phyloP scores from a whole-genome alignment of 1,284 basidiomycete genomes.

The Rhodotorula sp. region DNA sequence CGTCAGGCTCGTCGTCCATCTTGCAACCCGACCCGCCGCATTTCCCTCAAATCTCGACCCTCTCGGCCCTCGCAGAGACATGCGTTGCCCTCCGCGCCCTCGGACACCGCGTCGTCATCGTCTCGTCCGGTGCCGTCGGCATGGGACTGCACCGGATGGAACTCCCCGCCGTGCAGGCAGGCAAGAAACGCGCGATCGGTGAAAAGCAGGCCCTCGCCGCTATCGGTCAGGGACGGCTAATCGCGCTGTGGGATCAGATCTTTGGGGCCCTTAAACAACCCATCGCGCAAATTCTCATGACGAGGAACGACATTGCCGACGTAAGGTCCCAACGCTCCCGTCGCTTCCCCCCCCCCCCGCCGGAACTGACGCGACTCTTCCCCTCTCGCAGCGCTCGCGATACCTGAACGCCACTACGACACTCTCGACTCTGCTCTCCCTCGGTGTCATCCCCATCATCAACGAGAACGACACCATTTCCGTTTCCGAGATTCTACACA shows the following conservation, averaged over 20 bases:
- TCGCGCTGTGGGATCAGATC: conserved; percentile 94
- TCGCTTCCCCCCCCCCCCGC: no score
- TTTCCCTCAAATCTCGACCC: conserved; percentile 80
- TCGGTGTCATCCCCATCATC: conserved; percentile 91
- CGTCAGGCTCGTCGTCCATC: conserved; percentile 83
- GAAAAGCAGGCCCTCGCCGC: conserved; percentile 93
- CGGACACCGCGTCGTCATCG: conserved; percentile 92
- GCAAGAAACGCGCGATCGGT: conserved; percentile 72
- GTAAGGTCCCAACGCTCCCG: conserved; percentile 55
- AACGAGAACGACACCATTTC: conserved; percentile 97
- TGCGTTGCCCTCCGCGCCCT: conserved; percentile 71
- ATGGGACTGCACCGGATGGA: conserved; percentile 91
- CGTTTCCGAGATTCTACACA: conserved; percentile 77
- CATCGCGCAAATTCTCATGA: conserved; percentile 91
- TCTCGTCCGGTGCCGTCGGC: conserved; percentile 93
- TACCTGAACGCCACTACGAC: conserved; percentile 94
- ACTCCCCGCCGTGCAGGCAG: conserved; percentile 49
- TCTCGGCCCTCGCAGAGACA: conserved; percentile 89
- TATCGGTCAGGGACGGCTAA: conserved; percentile 91
- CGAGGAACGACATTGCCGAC: conserved; percentile 93
- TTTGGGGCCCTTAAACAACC: conserved; percentile 91
- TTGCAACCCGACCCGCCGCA: conserved; percentile 80
- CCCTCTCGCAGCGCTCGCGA: conserved; percentile 67
- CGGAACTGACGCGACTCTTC: background rate
- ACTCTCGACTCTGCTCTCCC: conserved; percentile 76